phyloP scores from a whole-genome alignment of 2,329 filamentous ascomycete species.

The Pseudodiploospora longispora region DNA sequence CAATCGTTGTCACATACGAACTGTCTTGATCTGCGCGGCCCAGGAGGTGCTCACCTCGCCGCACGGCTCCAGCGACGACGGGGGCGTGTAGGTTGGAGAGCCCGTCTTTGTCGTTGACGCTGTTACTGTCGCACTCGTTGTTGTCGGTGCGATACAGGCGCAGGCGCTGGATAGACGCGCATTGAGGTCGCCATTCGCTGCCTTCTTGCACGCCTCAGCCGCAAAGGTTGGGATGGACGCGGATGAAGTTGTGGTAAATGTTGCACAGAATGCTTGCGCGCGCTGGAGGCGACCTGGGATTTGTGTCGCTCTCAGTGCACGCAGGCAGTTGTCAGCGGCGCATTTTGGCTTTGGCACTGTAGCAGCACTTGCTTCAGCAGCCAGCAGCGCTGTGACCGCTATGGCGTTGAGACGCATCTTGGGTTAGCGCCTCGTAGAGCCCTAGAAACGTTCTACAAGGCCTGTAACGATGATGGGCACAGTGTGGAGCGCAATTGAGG shows the following conservation, averaged over 20 bases:
- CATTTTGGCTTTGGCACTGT: conserved; percentile 12
- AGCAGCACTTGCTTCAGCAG: conserved; percentile 1
- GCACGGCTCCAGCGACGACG: conserved; percentile 6
- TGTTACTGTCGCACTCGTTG: not conserved
- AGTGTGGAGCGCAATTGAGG: too few relatives aligned
- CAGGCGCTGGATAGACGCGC: conserved; percentile 17
- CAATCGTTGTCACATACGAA: not conserved
- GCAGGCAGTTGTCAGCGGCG: conserved; percentile 29
- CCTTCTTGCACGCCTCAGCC: conserved; percentile 12
- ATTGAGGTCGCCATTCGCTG: conserved; percentile 11
- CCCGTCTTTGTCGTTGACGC: not conserved
- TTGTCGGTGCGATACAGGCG: conserved; percentile 13
- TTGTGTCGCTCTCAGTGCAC: conserved; percentile 26
- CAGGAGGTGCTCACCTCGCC: conserved; percentile 9
- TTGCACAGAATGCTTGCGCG: conserved; percentile 25
- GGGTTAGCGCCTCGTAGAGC: not conserved
- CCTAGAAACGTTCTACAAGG: too few relatives aligned
- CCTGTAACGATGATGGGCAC: too few relatives aligned
- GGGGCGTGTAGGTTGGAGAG: conserved; percentile 2
- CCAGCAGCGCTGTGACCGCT: conserved; percentile 6
- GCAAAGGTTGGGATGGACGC: conserved; percentile 15
- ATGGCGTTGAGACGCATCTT: conserved; percentile 3
- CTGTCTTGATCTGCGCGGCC: conserved; percentile 6
- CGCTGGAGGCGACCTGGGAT: conserved; percentile 23
- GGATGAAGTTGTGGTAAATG: conserved; percentile 12